A percentile compares a stretch with the other conserved stretches of the same genome.
Evolutionary conservation across 768 basidiomycete species (phyloP).

Genomic region (Boletus subparvulus): DNA sequence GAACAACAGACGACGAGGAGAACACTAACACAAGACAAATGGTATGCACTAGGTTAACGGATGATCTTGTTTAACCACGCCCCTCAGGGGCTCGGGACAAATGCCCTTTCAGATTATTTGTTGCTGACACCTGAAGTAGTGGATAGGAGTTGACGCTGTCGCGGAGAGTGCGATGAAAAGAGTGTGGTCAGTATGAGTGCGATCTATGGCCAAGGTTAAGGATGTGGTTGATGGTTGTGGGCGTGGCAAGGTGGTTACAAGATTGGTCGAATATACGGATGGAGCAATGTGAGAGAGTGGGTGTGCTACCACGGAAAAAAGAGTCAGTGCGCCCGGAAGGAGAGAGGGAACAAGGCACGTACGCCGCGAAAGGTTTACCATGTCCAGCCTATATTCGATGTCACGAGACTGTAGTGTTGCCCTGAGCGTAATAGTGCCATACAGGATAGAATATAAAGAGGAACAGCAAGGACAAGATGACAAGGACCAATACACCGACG

Average conservation of each 20-base stretch:
- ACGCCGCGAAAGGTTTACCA: slow-evolving; percentile 2
- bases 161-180: neutral
- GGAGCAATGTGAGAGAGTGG: slow-evolving; percentile 5
- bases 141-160: neutral
- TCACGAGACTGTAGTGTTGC: slow-evolving; percentile 8
- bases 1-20: neutral
- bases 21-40: slow-evolving; percentile 1
- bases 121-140: slow-evolving; percentile 5
- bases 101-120: slow-evolving; percentile 13
- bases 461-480: slow-evolving; percentile 59
- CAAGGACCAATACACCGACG: slow-evolving; percentile 60
- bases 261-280: neutral
- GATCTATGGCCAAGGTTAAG: neutral
- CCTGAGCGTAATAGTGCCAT: slow-evolving; percentile 29
- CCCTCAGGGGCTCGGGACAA: neutral
- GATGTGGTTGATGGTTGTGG: neutral
- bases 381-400: neutral
- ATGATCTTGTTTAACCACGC: neutral
- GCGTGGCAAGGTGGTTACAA: neutral
- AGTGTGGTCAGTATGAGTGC: neutral
- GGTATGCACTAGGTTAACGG: neutral
- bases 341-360: neutral
- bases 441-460: slow-evolving; percentile 88
- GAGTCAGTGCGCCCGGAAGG: neutral
- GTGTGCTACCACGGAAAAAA: neutral